Percentiles rank a stretch among this genome's conserved stretches.
These are phyloP conservation scores for Phytophthora syringae DNA, from an alignment of 352 stramenopile species.

Conservation along the genomic window DNA sequence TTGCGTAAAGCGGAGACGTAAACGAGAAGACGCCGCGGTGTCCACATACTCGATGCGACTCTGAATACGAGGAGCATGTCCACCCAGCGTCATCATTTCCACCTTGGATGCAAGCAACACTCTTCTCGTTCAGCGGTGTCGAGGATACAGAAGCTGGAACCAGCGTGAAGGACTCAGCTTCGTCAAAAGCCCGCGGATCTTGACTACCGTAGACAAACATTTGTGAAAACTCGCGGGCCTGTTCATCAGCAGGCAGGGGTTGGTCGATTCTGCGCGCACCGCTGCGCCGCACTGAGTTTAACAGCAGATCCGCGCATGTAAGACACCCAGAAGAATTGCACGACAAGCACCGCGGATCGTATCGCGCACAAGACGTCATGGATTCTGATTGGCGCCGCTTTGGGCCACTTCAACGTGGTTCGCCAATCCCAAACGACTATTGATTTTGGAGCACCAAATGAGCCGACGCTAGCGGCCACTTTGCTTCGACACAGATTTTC, in stretches of 20 bases:
- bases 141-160: slow-evolving; percentile 23
- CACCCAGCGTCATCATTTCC: slow-evolving; percentile 61
- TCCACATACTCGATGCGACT: slow-evolving; percentile 91
- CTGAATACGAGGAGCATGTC: slow-evolving; percentile 50
- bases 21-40: slow-evolving; percentile 92
- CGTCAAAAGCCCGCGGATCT: slow-evolving; percentile 90
- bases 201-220: slow-evolving; percentile 92
- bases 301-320: slow-evolving; percentile 89
- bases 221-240: slow-evolving; percentile 57
- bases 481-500: slow-evolving; percentile 74
- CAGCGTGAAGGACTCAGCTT: slow-evolving; percentile 88
- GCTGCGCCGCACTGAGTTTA: slow-evolving; percentile 93
- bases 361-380: slow-evolving; percentile 69
- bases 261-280: slow-evolving; percentile 74
- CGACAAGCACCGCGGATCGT: slow-evolving; percentile 92
- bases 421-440: too few relatives aligned
- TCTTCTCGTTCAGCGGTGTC: slow-evolving; percentile 60
- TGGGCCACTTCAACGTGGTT: too few relatives aligned
- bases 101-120: slow-evolving; percentile 69
- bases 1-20: slow-evolving; percentile 83
- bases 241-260: slow-evolving; percentile 89
- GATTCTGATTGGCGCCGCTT: too few relatives aligned
- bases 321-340: slow-evolving; percentile 85
- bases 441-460: slow-evolving; percentile 21
- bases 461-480: slow-evolving; percentile 19